phyloP scores from a whole-genome alignment of 768 basidiomycete species.

The Russula brevipes region DNA sequence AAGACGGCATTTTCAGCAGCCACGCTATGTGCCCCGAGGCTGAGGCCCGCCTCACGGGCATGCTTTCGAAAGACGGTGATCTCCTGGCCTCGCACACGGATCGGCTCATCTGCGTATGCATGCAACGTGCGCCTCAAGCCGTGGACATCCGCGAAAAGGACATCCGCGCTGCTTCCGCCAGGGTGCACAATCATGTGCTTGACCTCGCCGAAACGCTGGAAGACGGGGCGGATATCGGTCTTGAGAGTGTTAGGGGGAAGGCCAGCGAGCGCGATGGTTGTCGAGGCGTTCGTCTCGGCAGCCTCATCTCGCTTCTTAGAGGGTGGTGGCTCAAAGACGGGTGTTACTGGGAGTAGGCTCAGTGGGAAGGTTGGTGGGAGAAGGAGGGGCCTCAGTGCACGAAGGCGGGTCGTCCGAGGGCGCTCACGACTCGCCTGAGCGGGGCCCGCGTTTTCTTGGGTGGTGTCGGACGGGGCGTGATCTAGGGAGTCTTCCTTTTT shows the following conservation, averaged over 20 bases:
- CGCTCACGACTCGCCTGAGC: neutral
- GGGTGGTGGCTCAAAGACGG: neutral
- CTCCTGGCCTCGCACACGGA: slow-evolving; percentile 4
- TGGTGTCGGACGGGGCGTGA: too few species aligned
- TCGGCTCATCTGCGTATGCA: slow-evolving; percentile 10
- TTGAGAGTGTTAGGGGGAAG: neutral
- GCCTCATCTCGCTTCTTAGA: neutral
- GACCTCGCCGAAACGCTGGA: slow-evolving; percentile 10
- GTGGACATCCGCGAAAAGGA: neutral
- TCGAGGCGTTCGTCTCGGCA: neutral
- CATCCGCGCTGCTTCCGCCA: neutral
- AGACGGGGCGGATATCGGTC: slow-evolving; percentile 4
- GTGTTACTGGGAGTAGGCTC: neutral
- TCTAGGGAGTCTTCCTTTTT: neutral
- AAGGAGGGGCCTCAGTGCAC: slow-evolving; percentile 4
- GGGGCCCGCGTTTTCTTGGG: neutral
- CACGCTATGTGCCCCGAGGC: neutral
- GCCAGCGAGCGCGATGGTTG: neutral
- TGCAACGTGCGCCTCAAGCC: neutral
- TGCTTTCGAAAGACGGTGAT: neutral
- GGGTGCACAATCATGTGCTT: neutral
- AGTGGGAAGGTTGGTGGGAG: slow-evolving; percentile 3
- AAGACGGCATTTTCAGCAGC: too few species aligned
- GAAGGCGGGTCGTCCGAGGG: neutral
- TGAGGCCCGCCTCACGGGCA: too few species aligned